Percentiles rank a stretch among this genome's conserved stretches.
phyloP scores from a whole-genome alignment of 2,329 filamentous ascomycete species.

The Cercospora citrullina region DNA sequence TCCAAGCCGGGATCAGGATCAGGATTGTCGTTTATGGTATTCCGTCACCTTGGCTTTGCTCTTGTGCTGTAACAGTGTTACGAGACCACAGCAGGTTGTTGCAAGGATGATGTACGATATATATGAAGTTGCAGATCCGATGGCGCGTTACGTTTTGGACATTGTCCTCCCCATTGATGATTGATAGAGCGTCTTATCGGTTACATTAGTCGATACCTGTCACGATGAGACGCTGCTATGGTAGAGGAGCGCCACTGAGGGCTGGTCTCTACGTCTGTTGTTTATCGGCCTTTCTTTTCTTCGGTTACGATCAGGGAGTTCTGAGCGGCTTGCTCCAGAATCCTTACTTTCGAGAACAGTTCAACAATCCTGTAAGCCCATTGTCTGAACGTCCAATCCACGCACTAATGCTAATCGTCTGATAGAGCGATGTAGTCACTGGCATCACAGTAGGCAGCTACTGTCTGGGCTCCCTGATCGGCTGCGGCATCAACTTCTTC shows the following conservation, averaged over 20 bases:
- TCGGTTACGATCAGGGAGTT: conserved; percentile 27
- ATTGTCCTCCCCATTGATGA: not conserved
- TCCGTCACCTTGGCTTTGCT: conserved; percentile 13
- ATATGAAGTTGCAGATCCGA: not conserved
- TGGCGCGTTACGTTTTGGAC: not conserved
- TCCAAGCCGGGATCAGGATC: conserved; percentile 9
- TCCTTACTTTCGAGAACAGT: conserved; percentile 25
- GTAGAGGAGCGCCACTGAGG: conserved; percentile 24
- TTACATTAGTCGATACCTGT: not conserved
- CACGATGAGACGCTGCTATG: conserved; percentile 21
- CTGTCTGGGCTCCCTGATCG: conserved; percentile 61
- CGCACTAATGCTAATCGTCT: not conserved
- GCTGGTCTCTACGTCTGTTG: conserved; percentile 26
- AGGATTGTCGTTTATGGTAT: conserved; percentile 12
- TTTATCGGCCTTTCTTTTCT: conserved; percentile 27
- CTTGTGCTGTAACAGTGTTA: conserved; percentile 7
- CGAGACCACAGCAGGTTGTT: not conserved
- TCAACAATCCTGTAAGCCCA: conserved; percentile 19
- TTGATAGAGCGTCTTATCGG: not conserved
- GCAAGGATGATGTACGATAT: not conserved
- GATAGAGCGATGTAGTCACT: conserved; percentile 18
- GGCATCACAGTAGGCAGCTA: conserved; percentile 52
- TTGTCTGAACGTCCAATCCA: not conserved
- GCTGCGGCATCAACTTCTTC: conserved; percentile 51
- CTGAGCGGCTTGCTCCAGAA: conserved; percentile 28